Evolutionary conservation across 73 alveolate species (phyloP), one percentile per base, ranked within the genome.

Genomic region (Paramecium caudatum): DNA sequence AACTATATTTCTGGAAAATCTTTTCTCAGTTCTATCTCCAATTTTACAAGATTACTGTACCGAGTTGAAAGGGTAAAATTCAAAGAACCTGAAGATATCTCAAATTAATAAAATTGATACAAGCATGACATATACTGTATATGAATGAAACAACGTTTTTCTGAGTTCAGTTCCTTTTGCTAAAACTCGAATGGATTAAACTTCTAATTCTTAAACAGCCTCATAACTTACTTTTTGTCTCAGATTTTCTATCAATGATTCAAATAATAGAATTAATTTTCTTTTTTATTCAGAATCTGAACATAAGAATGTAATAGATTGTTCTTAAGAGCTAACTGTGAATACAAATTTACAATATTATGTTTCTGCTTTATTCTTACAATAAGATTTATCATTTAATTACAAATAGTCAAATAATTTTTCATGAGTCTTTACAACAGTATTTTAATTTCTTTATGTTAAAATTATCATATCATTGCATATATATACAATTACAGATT

Each of bases 261-360:
- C 21, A 41, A 41, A 74, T 2, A 74, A 45, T 17, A 7, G 19
- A 1, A 74, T 5, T 16, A 74, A 39, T 19, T 74, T 74, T 39
- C 19, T 15, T 45, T 74, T 74, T 21, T 74, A 21, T 41, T 74
- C 88, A 4, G 62, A 23, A 43, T 74, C 88, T 27, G 49, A 16
- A 17, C 88, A 74, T 10, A 74, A 19, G 4, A 74, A 74, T 74
- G 88, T 74, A 0, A 74, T 39, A 9, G 88, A 74, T 74, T 74
- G 5, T 74, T 36, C 39, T 45, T 74, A 27, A 27, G 69, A 19
- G 39, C 41, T 21, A 0, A 74, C 46, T 5, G 88, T 41, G 32
- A 74, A 37, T 74, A 41, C 19, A 34, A 27, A 45, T 45, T 45
- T 39, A 19, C 47, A 74, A 74, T 41, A 74, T 36, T 36, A 5